Evolutionary conservation across 2,329 filamentous ascomycete species (phyloP).

Genomic region (Fonsecaea erecta): DNA sequence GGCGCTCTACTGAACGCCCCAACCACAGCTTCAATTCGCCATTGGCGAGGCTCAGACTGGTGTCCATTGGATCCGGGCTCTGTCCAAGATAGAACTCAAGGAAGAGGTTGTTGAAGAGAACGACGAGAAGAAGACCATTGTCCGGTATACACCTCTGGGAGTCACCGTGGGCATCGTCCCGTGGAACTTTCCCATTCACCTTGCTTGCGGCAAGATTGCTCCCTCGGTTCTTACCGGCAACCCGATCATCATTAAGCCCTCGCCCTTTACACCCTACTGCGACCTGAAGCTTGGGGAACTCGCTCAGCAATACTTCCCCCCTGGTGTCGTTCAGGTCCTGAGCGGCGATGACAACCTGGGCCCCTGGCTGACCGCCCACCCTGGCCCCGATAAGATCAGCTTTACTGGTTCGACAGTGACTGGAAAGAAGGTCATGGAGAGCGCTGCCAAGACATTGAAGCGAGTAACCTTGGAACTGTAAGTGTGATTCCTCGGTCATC

Average conservation of each 20-base stretch:
- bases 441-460: conserved; percentile 63
- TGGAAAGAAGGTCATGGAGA: conserved; percentile 65
- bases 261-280: conserved; percentile 57
- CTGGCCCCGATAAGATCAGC: conserved; percentile 64
- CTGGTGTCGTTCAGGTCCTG: conserved; percentile 66
- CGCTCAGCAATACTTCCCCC: conserved; percentile 62
- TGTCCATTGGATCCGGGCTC: conserved; percentile 31
- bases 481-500: conserved; percentile 9
- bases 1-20: background rate
- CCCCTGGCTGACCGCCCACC: conserved; percentile 63
- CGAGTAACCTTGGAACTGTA: conserved; percentile 63
- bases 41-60: conserved; percentile 28
- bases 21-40: conserved; percentile 33
- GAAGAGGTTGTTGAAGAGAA: conserved; percentile 35
- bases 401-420: conserved; percentile 67
- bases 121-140: conserved; percentile 35
- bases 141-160: conserved; percentile 47
- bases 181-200: conserved; percentile 59
- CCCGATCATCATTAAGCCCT: conserved; percentile 63
- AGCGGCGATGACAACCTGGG: conserved; percentile 66
- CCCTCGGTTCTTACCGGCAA: conserved; percentile 59
- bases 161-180: conserved; percentile 61
- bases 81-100: conserved; percentile 32
- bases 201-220: conserved; percentile 57
- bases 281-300: conserved; percentile 65